Conservation (phyloP, 495 filamentous ascomycete species). For the Aspergillus ellipticus region DNA sequence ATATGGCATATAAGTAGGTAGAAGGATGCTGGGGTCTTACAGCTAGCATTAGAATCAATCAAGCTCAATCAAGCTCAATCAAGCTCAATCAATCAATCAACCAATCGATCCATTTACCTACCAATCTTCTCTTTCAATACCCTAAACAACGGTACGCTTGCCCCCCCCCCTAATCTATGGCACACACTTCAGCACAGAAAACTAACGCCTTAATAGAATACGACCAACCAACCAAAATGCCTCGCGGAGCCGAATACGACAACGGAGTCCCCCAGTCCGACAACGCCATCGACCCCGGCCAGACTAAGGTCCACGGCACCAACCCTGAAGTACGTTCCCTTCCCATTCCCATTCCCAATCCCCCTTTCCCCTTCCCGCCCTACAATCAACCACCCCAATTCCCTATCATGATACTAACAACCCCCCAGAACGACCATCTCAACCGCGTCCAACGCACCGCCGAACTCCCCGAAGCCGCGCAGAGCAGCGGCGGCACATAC, state of each 20-base stretch:
- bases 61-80: no score
- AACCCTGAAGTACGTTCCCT: conserved; percentile 32
- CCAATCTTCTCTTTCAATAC: neutral
- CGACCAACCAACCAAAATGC: conserved; percentile 36
- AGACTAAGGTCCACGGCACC: conserved; percentile 40
- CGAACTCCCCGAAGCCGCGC: conserved; percentile 38
- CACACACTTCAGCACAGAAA: no score
- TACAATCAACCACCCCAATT: conserved; percentile 1
- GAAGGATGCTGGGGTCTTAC: neutral
- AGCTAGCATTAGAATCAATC: no score
- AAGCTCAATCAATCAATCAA: neutral
- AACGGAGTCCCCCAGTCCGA: conserved; percentile 47
- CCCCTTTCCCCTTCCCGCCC: neutral
- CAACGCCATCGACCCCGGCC: conserved; percentile 46
- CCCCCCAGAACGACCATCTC: conserved; percentile 33
- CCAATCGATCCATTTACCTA: neutral
- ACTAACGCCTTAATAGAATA: no score
- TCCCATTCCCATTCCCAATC: neutral
- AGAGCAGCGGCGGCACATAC: conserved; percentile 26
- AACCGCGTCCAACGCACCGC: conserved; percentile 41
- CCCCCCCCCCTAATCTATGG: no score
- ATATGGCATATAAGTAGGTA: neutral
- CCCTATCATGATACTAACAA: neutral
- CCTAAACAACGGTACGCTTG: no score
- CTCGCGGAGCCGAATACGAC: conserved; percentile 50